Base-by-base conservation (phyloP, 176 grass and related monocot species). In the Aegilops sharonensis region DNA sequence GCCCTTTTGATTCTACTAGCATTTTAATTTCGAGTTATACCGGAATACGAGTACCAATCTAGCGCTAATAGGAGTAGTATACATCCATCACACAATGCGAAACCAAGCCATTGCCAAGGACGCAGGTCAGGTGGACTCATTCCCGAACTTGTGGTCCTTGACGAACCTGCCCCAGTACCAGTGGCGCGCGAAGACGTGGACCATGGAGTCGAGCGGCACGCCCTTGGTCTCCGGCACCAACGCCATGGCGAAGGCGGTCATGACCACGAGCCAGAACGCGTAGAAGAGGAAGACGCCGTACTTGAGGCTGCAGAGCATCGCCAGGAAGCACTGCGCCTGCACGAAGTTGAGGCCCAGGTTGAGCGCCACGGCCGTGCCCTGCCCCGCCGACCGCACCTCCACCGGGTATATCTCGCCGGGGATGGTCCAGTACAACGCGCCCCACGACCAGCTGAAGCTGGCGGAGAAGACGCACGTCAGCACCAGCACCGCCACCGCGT, bases 361-460 rank as follows among this genome's bases (percentile, higher is more conserved):
- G 17, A 95, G 77, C 81, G 93, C 93, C 81, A 95, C 93, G 1
- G 83, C 89, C 31, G 78, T 45, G 65, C 86, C 89, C 84, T 97
- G 94, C 75, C 92, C 94, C 20, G 90, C 90, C 62, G 94, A 97
- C 39, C 92, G 65, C 62, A 97, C 78, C 90, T 97, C 94, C 54
- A 97, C 92, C 1, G 94, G 94, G 84, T 94, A 97, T 36, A 94
- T 97, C 90, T 97, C 92, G 52, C 94, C 84, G 7, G 92, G 94
- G 56, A 97, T 71, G 52, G 89, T 80, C 94, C 94, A 97, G 85
- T 77, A 92, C 50, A 97, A 67, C 31, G 94, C 92, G 15, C 94
- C 94, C 94, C 94, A 97, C 27, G 94, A 97, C 88, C 86, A 97
- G 68, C 94, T 93, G 85, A 94, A 97, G 43, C 87, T 93, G 5